Conservation (phyloP, 208 protist species). For the Phytomonas sp. region DNA sequence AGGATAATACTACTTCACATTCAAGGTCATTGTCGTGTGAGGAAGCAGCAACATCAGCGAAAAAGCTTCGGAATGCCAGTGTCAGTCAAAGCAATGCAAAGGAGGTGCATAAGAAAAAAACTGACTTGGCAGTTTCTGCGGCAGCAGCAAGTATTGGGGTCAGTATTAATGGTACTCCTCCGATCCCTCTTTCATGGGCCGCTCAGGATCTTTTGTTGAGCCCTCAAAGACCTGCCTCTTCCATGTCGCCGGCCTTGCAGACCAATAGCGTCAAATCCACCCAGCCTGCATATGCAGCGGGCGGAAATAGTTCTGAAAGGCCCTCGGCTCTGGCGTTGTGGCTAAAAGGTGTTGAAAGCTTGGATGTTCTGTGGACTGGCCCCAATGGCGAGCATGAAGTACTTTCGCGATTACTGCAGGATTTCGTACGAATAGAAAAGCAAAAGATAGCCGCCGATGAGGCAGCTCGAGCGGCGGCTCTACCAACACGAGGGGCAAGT, state of each 20-base stretch:
- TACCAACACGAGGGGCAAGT: background rate
- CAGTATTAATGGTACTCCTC: background rate
- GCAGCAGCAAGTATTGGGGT: background rate
- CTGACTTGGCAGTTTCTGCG: background rate
- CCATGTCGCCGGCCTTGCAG: background rate
- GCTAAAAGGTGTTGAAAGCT: background rate
- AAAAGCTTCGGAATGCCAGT: background rate
- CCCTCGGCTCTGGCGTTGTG: background rate
- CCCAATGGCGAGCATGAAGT: background rate
- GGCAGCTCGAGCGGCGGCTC: background rate
- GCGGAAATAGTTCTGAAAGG: background rate
- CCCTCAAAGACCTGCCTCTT: background rate
- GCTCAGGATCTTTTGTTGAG: background rate
- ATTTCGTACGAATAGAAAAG: background rate
- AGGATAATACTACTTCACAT: background rate
- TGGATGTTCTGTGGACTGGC: background rate
- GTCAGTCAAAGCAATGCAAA: background rate
- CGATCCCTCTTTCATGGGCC: background rate
- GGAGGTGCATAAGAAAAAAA: constrained; percentile 5
- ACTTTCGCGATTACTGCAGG: background rate
- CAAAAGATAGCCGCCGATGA: background rate
- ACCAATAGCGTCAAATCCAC: background rate
- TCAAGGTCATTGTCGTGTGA: background rate
- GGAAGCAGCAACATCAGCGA: background rate
- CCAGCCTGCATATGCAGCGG: background rate